A percentile compares a stretch with the other conserved stretches of the same genome.
These are phyloP conservation scores for Oryza brachyantha DNA, from an alignment of 176 grass and related monocot genomes.

Conservation along the genomic window DNA sequence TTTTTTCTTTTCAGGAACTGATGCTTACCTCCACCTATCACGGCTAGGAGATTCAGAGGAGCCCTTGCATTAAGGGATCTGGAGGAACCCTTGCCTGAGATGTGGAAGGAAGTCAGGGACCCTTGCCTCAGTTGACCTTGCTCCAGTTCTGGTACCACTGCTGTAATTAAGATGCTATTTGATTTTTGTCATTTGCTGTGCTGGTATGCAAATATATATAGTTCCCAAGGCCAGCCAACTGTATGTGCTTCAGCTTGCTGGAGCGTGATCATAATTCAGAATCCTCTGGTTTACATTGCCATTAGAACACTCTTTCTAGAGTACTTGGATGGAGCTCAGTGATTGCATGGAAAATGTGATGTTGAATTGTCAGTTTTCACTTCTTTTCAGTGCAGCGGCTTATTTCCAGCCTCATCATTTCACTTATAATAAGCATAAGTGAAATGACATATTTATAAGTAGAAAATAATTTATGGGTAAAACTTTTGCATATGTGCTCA, in stretches of 20 bases:
- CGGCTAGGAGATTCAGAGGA: conserved; percentile 92
- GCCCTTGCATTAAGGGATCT: conserved; percentile 61
- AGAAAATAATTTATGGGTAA: no score
- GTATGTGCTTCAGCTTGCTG: conserved; percentile 15
- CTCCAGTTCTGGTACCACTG: conserved; percentile 17
- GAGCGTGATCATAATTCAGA: not conserved
- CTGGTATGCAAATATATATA: conserved; percentile 44
- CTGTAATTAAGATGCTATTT: conserved; percentile 38
- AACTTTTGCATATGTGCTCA: no score
- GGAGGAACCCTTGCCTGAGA: conserved; percentile 15
- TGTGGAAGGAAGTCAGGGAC: conserved; percentile 20
- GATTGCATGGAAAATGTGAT: not conserved
- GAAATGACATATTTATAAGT: no score
- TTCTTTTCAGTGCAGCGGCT: not conserved
- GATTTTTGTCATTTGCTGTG: conserved; percentile 23
- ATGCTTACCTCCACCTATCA: conserved; percentile 94
- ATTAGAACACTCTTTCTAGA: not conserved
- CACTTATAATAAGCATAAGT: no score
- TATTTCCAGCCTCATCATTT: not conserved
- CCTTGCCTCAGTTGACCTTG: not conserved
- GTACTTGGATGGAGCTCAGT: not conserved
- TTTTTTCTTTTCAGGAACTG: conserved; percentile 91
- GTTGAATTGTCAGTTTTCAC: not conserved
- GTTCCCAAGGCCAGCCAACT: conserved; percentile 36
- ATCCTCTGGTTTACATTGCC: not conserved